Conservation (phyloP, 306 rosid genomes). For the Carpinus fangiana region DNA sequence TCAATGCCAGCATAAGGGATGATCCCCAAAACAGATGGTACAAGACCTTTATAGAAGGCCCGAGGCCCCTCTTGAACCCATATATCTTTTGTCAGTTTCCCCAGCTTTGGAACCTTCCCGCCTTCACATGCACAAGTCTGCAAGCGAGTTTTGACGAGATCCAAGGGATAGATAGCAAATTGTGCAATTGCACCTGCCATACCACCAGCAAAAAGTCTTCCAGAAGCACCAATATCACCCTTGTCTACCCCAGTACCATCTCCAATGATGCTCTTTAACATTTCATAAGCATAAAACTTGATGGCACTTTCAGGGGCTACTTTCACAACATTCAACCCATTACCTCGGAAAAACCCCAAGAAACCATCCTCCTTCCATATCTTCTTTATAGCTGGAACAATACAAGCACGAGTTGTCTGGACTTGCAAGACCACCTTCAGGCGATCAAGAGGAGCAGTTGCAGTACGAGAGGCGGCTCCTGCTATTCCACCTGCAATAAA, state of each 20-base stretch:
- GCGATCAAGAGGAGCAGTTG: constrained; percentile 94
- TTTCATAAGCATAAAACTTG: constrained; percentile 77
- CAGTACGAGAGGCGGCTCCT: constrained; percentile 91
- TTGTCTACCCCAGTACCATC: constrained; percentile 56
- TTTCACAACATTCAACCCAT: constrained; percentile 86
- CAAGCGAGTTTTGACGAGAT: constrained; percentile 85
- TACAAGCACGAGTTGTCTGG: constrained; percentile 57
- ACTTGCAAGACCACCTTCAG: constrained; percentile 87
- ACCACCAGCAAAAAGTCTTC: constrained; percentile 83
- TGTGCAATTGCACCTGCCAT: constrained; percentile 88
- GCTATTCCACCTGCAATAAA: constrained; percentile 95
- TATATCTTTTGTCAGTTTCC: constrained; percentile 70
- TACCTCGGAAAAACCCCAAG: constrained; percentile 86
- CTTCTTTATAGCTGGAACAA: constrained; percentile 68
- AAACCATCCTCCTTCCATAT: constrained; percentile 75
- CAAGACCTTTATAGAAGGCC: constrained; percentile 84
- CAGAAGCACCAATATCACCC: constrained; percentile 60
- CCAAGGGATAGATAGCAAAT: constrained; percentile 83
- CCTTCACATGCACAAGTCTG: constrained; percentile 61
- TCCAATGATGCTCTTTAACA: constrained; percentile 58
- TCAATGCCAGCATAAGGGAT: constrained; percentile 96
- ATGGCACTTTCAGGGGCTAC: constrained; percentile 98
- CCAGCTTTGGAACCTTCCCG: constrained; percentile 65
- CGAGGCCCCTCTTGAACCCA: constrained; percentile 88
- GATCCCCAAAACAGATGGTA: constrained; percentile 91